A percentile compares a stretch with the other conserved stretches of the same genome.
Evolutionary conservation across 192 early-diverging fungal species (phyloP).

Genomic region (Linnemannia zychae): DNA sequence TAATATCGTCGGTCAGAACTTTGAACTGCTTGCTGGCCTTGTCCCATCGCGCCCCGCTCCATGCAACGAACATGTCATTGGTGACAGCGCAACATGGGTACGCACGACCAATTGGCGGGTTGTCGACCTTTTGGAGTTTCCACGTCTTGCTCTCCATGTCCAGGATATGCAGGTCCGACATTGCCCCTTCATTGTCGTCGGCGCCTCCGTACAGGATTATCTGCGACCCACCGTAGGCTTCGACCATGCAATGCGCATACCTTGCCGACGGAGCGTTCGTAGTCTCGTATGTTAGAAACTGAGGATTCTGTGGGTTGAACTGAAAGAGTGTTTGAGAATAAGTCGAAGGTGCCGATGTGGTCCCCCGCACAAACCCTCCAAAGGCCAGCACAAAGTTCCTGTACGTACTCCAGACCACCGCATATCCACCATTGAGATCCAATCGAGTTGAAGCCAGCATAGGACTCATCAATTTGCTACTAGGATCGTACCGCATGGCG

Average conservation of each 20-base stretch:
- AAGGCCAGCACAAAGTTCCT: not conserved
- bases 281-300: not conserved
- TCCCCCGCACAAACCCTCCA: not conserved
- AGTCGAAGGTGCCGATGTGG: not conserved
- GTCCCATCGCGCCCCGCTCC: slow-evolving; percentile 18
- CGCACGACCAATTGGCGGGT: not conserved
- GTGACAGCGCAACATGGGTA: slow-evolving; percentile 18
- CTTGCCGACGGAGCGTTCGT: slow-evolving; percentile 8
- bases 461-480: not conserved
- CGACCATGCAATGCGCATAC: not conserved
- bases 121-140: slow-evolving; percentile 10
- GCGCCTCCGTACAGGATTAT: slow-evolving; percentile 32
- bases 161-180: slow-evolving; percentile 21
- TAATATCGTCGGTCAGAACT: not conserved
- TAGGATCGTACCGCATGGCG: not conserved
- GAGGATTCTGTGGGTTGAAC: not conserved
- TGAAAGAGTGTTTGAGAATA: not conserved
- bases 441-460: not conserved
- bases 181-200: not conserved
- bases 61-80: slow-evolving; percentile 19
- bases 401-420: slow-evolving; percentile 1
- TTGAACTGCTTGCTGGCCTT: not conserved
- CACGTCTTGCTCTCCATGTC: slow-evolving; percentile 19
- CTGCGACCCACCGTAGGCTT: slow-evolving; percentile 13
- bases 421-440: not conserved